Base-by-base conservation (phyloP, 148 eudicot genomes). In the Rhododendron simsii region DNA sequence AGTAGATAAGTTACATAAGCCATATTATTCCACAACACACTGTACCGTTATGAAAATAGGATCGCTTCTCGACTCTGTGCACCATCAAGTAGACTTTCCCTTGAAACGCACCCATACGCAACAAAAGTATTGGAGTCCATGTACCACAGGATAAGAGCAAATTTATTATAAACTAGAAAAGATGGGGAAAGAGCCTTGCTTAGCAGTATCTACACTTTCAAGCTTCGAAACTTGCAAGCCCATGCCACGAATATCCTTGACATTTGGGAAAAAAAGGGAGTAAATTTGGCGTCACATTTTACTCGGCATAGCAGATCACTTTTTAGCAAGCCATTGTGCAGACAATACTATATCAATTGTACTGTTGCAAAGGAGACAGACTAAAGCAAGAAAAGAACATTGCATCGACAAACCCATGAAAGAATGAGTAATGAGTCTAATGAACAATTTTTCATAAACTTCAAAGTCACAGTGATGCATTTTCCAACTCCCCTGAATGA, bases 151-250 rank as follows among this genome's bases (percentile, higher is more conserved):
- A 37, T 37, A 69, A 69, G 75, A 28, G 75, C 16, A 30, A 28
- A 69, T 18, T 69, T 13, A 63, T 63, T 23, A n/a, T 85, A 37
- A 15, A 59, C 20, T 9, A 13, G 15, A 85, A 21, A 35, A 15
- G 26, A 23, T 41, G 74, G 28, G 76, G 79, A 80, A 81, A 48
- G 21, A 85, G 95, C 98, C 98, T 92, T 83, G 95, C 82, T 91
- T 94, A 73, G 85, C 74, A 88, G 75, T 88, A 88, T 92, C 94
- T 80, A 90, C 86, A 86, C 86, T 87, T 91, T 96, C 94, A 85
- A 96, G 95, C 89, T 91, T 96, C 20, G 96, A 92, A 65, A 94
- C 98, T 85, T 96, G 99, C 87, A 96, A 90, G 85, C 98, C 99
- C 89, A 96, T 88, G 71, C 99, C 99, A 75, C 99, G 94, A 83